Conservation (phyloP, 371 early-diverging fungal species). For the Nematocida displodere region DNA sequence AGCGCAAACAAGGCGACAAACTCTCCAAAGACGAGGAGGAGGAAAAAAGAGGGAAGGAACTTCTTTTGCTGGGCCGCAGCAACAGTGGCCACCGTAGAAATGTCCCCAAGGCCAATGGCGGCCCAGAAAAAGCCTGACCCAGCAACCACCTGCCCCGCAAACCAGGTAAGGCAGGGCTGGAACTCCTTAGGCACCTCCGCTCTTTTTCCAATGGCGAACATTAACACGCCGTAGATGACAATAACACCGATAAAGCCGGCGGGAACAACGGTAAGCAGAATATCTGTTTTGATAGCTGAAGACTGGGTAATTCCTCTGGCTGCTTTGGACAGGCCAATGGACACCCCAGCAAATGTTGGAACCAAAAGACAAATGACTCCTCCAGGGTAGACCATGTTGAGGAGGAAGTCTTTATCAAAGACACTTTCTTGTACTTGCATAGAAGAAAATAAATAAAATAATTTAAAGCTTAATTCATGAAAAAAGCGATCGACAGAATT, state of each 20-base stretch:
- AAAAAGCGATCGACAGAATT: conserved; percentile 70
- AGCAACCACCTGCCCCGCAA: conserved; percentile 57
- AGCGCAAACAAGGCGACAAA: conserved; percentile 62
- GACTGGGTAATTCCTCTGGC: conserved; percentile 61
- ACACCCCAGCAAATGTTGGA: conserved; percentile 62
- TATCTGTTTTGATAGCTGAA: conserved; percentile 56
- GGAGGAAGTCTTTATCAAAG: background rate
- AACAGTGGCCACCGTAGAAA: conserved; percentile 58
- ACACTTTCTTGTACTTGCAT: background rate
- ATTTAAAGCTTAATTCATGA: background rate
- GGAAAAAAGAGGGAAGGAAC: conserved; percentile 59
- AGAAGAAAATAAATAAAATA: conserved; percentile 7
- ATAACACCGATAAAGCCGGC: conserved; percentile 63
- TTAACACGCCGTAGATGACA: conserved; percentile 59
- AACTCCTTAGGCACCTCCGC: conserved; percentile 32
- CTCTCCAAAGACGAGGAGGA: conserved; percentile 65
- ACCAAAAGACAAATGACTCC: conserved; percentile 38
- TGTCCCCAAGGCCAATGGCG: conserved; percentile 59
- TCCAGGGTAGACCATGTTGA: conserved; percentile 6
- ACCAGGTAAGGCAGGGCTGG: conserved; percentile 36
- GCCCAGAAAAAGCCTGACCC: conserved; percentile 60
- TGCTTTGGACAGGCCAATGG: conserved; percentile 56
- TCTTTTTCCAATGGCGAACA: conserved; percentile 56
- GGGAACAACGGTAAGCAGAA: conserved; percentile 60
- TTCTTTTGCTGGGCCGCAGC: conserved; percentile 64